A percentile compares a stretch with the other conserved stretches of the same genome.
These are phyloP conservation scores for Fusarium sp. DNA, from an alignment of 2,329 filamentous ascomycete species.

Conservation along the genomic window DNA sequence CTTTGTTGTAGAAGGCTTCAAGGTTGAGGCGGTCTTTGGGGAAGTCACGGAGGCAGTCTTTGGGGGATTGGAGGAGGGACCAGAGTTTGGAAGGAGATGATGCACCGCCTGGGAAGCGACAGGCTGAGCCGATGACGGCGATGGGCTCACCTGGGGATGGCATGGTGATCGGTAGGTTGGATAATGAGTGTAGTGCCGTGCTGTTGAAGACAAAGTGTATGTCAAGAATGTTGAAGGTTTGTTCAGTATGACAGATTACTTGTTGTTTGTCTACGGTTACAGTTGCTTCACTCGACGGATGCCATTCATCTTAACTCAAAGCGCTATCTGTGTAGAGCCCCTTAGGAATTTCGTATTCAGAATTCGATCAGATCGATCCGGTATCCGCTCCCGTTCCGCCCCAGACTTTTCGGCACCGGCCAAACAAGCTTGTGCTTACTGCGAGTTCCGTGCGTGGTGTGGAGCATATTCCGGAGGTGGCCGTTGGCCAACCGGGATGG, in stretches of 20 bases:
- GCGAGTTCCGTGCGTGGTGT: not conserved
- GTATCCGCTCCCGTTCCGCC: not conserved
- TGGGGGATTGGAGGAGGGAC: constrained; percentile 13
- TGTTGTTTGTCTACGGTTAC: not conserved
- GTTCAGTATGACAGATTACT: not conserved
- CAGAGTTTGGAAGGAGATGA: constrained; percentile 25
- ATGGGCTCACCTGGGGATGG: constrained; percentile 6
- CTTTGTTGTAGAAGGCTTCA: constrained; percentile 31
- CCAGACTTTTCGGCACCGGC: not conserved
- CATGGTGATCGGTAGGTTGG: not conserved
- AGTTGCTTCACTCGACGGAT: not conserved
- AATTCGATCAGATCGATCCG: not conserved
- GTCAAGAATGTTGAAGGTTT: not conserved
- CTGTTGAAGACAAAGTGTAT: not conserved
- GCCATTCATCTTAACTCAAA: not conserved
- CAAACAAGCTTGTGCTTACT: not conserved
- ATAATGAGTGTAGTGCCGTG: not conserved
- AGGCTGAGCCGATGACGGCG: constrained; percentile 15
- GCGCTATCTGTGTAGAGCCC: rapidly evolving
- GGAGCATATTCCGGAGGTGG: not conserved
- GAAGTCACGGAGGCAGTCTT: not conserved
- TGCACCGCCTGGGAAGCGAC: constrained; percentile 30
- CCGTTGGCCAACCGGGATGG: not conserved
- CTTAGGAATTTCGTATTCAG: not conserved
- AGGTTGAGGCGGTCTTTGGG: constrained; percentile 35